phyloP scores from a whole-genome alignment of 1,139 yeast species.

The Lodderomyces metapsilosis region DNA sequence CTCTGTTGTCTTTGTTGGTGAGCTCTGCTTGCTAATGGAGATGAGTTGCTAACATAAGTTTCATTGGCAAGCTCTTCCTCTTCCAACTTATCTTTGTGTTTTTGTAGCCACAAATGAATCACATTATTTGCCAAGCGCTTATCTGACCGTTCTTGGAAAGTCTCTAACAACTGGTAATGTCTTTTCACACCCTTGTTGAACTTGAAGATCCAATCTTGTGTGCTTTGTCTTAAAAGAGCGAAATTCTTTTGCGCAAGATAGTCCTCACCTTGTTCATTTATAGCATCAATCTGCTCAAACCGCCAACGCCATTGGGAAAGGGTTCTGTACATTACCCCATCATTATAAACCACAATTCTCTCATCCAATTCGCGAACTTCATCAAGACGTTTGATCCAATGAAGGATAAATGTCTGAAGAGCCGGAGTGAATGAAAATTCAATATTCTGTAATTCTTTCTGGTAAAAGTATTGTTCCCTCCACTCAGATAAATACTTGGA shows the following conservation, averaged over 20 bases:
- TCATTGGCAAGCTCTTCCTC: slow-evolving; percentile 16
- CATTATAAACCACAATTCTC: background rate
- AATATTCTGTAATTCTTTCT: background rate
- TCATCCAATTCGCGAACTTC: slow-evolving; percentile 1
- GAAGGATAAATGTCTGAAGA: background rate
- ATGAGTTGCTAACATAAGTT: slow-evolving; percentile 28
- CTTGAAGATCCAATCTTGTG: slow-evolving; percentile 42
- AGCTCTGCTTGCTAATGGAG: slow-evolving; percentile 36
- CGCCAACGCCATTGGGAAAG: background rate
- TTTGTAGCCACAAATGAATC: slow-evolving; percentile 39
- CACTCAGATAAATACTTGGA: background rate
- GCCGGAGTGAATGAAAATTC: background rate
- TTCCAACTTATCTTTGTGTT: slow-evolving; percentile 15
- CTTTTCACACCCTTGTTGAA: slow-evolving; percentile 32
- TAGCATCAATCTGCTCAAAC: slow-evolving; percentile 3
- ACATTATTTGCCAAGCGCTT: slow-evolving; percentile 25
- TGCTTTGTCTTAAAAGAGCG: slow-evolving; percentile 21
- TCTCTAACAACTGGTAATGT: slow-evolving; percentile 37
- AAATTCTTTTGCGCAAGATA: slow-evolving; percentile 29
- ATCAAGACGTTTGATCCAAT: background rate
- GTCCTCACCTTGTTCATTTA: slow-evolving; percentile 32
- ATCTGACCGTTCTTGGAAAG: slow-evolving; percentile 36
- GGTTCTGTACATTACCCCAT: background rate
- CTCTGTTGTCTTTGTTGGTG: slow-evolving; percentile 9
- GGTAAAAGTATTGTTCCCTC: background rate